Evolutionary conservation across 139 green algal species (phyloP), one percentile per base, ranked within the genome.

Genomic region (Coccomyxa sp.): DNA sequence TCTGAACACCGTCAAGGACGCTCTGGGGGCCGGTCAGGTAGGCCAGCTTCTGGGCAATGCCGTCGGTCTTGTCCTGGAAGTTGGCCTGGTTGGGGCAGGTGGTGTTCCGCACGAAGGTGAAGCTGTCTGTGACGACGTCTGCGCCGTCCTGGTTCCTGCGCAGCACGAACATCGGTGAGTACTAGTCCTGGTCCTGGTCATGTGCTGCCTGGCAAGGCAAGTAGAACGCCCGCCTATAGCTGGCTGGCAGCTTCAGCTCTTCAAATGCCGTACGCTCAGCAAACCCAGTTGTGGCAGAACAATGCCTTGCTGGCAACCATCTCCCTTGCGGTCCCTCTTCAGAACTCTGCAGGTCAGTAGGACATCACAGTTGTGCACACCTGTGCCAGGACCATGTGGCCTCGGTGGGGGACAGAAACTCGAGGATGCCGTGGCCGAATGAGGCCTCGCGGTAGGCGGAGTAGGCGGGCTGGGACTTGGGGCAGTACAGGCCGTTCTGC

Each of bases 371-470:
- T n/a, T n/a, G 44, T 58, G 44, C 44, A 27, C 14, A 58, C 44
- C 44, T 58, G 44, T 40, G 68, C 68, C 68, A 74, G 68, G 8
- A 93, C 83, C 83, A 93, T 0, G 38, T 33, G 0, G 88, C 86
- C 39, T 79, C 69, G 37, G 82, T 91, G 70, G 71, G 39, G n/a
- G 85, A 89, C 36, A 83, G 33, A 34, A 95, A 55, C n/a, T 92
- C 73, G 37, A 95, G 81, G 10, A 86, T 68, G 6, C 87, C 90
- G 40, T 91, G 85, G 37, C 91, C 91, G 71, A 91, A 95, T 35
- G 78, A 86, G 34, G 88, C 80, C 77, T 95, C 91, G 7, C 89
- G 73, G 73, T 85, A 87, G 34, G 88, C 86, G 8, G 79, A 89
- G 82, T 84, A 94, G 16, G 54, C 8, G 0, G 91, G 91, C 76